Base-by-base conservation (phyloP, 805 yeast genomes). In the Priceomyces melissophilus region DNA sequence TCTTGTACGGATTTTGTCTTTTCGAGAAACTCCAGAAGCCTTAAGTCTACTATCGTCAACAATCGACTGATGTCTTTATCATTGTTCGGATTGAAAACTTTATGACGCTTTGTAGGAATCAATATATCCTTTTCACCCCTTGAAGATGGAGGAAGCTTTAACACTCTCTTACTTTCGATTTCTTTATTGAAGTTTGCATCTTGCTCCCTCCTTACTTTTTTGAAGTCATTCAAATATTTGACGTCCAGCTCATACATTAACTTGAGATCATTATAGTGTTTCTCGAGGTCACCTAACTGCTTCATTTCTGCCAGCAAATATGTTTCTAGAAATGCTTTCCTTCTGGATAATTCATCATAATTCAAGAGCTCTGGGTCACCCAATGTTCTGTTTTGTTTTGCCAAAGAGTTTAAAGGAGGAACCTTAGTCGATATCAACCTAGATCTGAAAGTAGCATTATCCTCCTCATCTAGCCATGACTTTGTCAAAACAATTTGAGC, bases 251-350 rank as follows among this genome's bases (percentile, higher is more conserved):
- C 50, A 47, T 55, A 58, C 17, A 47, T 46, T 28, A 45, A 39
- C 20, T 61, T 45, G 4, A 58, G 42, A 13, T 57, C 54, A 9
- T 50, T 47, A 35, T 54, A 52, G 42, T 62, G 52, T 7, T 45
- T 43, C 37, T 64, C 59, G 12, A 69, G 50, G 8, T 63, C 68
- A 27, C 53, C 46, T 30, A 68, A 51, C 43, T 68, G 73, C 37
- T 61, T 61, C 28, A 60, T 33, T 44, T 69, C 75, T 2, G 74
- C 73, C 65, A 55, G 63, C 12, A 69, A 50, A 40, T 63, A 60
- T 10, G 70, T 61, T 41, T 69, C 73, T 34, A 65, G 43, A 28
- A 50, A 52, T 12, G 50, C 52, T 37, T 59, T 61, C 17, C 61
- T 45, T 30, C 61, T 42, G 6, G 42, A 36, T 16, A 61, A 40